These are phyloP conservation scores for Pythium insidiosum DNA, from an alignment of 352 stramenopile species.

Conservation along the genomic window DNA sequence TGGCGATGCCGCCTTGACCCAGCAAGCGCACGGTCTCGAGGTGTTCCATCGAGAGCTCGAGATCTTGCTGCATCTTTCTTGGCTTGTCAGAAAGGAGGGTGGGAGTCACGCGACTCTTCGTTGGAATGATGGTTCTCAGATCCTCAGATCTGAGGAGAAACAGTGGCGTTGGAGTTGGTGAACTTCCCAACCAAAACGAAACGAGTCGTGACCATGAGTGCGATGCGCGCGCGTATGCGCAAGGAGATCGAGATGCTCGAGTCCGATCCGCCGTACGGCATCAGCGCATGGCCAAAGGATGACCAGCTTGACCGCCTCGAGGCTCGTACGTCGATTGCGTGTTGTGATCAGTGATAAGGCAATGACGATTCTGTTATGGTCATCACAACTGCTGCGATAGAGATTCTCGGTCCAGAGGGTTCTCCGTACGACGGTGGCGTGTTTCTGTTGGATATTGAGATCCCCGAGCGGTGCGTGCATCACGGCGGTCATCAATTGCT, in stretches of 20 bases:
- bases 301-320: conserved; percentile 68
- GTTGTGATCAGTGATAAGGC: too few species aligned
- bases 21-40: conserved; percentile 43
- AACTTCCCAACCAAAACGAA: too few species aligned
- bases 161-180: too few species aligned
- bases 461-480: conserved; percentile 53
- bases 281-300: conserved; percentile 71
- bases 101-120: too few species aligned
- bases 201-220: conserved; percentile 30
- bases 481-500: too few species aligned
- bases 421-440: conserved; percentile 77
- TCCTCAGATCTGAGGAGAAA: not conserved
- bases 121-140: too few species aligned
- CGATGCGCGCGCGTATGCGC: conserved; percentile 73
- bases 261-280: conserved; percentile 61
- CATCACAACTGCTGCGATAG: too few species aligned
- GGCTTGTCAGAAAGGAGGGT: too few species aligned
- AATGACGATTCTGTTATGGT: too few species aligned
- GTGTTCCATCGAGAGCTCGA: conserved; percentile 22
- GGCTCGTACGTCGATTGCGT: conserved; percentile 71
- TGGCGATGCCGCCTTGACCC: conserved; percentile 54
- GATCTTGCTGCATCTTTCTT: too few species aligned
- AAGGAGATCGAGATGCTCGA: conserved; percentile 83
- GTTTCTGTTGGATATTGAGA: conserved; percentile 65
- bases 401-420: conserved; percentile 73